A percentile compares a stretch with the other conserved stretches of the same genome.
Conservation (phyloP, 768 basidiomycete genomes). For the Mycena epipterygia region DNA sequence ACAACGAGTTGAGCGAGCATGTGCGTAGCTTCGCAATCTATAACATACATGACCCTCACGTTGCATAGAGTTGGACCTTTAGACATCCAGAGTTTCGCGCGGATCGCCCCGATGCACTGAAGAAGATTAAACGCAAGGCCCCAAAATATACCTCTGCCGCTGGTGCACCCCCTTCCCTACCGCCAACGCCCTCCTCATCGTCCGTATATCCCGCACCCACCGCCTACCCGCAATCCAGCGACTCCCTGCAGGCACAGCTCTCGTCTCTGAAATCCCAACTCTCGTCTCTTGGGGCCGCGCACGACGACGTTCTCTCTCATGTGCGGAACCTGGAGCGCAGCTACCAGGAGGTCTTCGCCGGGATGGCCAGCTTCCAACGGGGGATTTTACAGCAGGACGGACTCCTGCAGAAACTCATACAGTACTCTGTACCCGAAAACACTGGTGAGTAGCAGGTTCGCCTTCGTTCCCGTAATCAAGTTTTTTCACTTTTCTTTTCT, state of each 20-base stretch:
- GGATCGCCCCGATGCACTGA: conserved; percentile 63
- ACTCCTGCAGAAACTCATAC: conserved; percentile 83
- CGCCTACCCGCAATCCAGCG: conserved; percentile 40
- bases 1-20: neutral
- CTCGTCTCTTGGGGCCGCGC: conserved; percentile 58
- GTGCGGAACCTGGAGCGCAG: conserved; percentile 71
- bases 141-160: neutral
- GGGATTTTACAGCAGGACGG: conserved; percentile 88
- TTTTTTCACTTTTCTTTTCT: too few relatives aligned
- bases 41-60: too few relatives aligned
- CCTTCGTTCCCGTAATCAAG: too few relatives aligned
- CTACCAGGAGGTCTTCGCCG: conserved; percentile 76
- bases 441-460: conserved; percentile 32
- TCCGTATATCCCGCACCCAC: conserved; percentile 40
- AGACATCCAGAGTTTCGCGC: conserved; percentile 57
- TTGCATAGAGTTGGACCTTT: conserved; percentile 65
- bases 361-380: conserved; percentile 80
- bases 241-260: conserved; percentile 49
- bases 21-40: neutral
- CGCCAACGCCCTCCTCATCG: conserved; percentile 27
- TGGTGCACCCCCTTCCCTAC: neutral
- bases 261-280: conserved; percentile 51
- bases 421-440: conserved; percentile 82
- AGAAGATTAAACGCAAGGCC: conserved; percentile 68
- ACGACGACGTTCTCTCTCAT: conserved; percentile 65